Evolutionary conservation across 805 yeast genomes (phyloP).

Genomic region (Metschnikowia cerradonensis): DNA sequence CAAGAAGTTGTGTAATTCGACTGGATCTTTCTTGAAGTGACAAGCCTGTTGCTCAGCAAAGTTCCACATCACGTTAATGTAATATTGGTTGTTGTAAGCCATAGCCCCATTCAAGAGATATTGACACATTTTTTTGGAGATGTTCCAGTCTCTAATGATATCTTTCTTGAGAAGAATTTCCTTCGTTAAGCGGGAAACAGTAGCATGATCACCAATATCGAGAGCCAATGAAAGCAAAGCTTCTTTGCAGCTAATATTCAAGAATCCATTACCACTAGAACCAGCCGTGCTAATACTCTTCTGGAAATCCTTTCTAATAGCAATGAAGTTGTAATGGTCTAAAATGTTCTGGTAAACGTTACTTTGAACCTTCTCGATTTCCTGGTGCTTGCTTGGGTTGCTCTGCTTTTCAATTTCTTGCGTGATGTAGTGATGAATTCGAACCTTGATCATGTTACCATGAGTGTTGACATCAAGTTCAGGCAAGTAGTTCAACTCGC

Average conservation of each 20-base stretch:
- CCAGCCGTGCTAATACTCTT: neutral
- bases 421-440: constrained; percentile 19
- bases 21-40: constrained; percentile 19
- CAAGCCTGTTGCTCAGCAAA: constrained; percentile 33
- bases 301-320: constrained; percentile 36
- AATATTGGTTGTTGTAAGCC: constrained; percentile 20
- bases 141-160: constrained; percentile 25
- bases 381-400: neutral
- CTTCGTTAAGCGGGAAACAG: constrained; percentile 33
- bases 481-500: constrained; percentile 30
- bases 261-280: neutral
- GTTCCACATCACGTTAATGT: constrained; percentile 30
- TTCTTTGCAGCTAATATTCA: constrained; percentile 23
- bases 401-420: constrained; percentile 13
- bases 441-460: constrained; percentile 28
- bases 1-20: constrained; percentile 26
- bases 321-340: constrained; percentile 30
- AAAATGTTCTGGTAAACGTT: constrained; percentile 22
- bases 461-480: constrained; percentile 30
- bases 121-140: constrained; percentile 26
- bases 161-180: constrained; percentile 32
- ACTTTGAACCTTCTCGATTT: constrained; percentile 9
- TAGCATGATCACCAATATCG: constrained; percentile 32
- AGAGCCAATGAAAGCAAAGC: constrained; percentile 28
- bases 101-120: constrained; percentile 28